Evolutionary conservation across 495 filamentous ascomycete species (phyloP).

Genomic region (Barbatosphaeria neglecta): DNA sequence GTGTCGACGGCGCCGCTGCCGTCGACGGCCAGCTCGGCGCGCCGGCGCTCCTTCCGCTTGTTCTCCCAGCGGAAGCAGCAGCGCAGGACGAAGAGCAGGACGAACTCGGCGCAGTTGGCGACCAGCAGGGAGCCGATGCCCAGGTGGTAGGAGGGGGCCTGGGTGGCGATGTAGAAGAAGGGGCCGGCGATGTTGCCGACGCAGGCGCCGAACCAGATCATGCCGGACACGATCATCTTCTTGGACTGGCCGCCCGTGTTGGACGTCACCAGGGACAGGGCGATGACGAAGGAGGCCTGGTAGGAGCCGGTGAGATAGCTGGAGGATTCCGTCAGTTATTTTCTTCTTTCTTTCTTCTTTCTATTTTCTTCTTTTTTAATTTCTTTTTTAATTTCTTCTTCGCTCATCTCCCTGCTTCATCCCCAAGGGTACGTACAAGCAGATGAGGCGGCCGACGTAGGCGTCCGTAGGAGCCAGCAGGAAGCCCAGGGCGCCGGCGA

Average conservation of each 20-base stretch:
- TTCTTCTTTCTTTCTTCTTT: constrained; percentile 10
- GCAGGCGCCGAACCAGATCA: constrained; percentile 16
- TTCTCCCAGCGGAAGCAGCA: neutral
- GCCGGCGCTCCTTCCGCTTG: neutral
- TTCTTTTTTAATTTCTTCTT: too few species aligned
- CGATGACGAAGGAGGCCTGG: constrained; percentile 20
- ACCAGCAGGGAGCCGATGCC: neutral
- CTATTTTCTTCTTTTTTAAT: too few species aligned
- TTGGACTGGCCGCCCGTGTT: constrained; percentile 21
- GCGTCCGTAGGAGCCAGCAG: constrained; percentile 21
- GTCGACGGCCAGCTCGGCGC: neutral
- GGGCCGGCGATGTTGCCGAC: constrained; percentile 22
- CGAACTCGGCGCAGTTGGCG: neutral
- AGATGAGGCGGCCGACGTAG: constrained; percentile 23
- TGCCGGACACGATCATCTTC: constrained; percentile 11
- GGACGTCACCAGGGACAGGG: constrained; percentile 16
- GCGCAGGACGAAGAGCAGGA: neutral
- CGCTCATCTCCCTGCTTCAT: too few species aligned
- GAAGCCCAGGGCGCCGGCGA: constrained; percentile 12
- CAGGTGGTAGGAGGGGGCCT: constrained; percentile 2
- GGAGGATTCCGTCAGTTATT: constrained; percentile 10
- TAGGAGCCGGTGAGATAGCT: constrained; percentile 12
- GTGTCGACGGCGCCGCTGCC: neutral
- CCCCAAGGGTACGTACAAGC: constrained; percentile 32
- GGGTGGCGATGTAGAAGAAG: constrained; percentile 13